These are phyloP conservation scores for Atkinsonella texensis DNA, from an alignment of 2,329 filamentous ascomycete species.

Conservation along the genomic window DNA sequence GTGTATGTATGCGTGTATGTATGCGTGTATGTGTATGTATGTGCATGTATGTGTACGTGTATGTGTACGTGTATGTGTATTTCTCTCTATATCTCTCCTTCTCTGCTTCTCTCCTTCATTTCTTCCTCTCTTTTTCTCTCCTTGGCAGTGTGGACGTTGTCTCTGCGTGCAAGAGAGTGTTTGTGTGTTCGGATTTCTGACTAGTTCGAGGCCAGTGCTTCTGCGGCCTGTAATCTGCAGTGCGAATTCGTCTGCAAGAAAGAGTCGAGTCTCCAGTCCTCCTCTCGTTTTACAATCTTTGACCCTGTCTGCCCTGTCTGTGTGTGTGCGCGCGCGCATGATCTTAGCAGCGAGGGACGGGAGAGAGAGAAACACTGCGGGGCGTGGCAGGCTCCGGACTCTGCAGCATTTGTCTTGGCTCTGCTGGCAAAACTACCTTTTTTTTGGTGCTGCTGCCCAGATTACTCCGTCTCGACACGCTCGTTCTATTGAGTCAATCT, in stretches of 20 bases:
- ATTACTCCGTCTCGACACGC: background rate
- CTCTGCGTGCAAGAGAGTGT: conserved; percentile 2
- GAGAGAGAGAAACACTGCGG: background rate
- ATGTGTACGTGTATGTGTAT: no score
- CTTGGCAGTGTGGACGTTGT: background rate
- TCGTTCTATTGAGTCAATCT: background rate
- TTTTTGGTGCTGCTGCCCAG: background rate
- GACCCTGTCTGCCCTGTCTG: background rate
- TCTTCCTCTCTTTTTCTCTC: background rate
- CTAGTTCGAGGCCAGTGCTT: background rate
- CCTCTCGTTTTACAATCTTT: background rate
- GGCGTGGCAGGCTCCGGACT: background rate
- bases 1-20: no score
- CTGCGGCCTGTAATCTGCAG: background rate
- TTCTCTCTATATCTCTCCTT: no score
- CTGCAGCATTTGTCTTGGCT: background rate
- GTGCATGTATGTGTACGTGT: no score
- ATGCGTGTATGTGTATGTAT: background rate
- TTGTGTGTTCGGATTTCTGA: conserved; percentile 4
- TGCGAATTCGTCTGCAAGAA: conserved; percentile 1
- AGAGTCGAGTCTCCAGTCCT: background rate
- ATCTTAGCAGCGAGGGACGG: background rate
- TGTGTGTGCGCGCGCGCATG: background rate
- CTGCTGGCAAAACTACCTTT: background rate
- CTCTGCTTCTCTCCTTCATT: no score